A percentile compares a stretch with the other conserved stretches of the same genome.
Conservation (phyloP, 2,329 filamentous ascomycete genomes). For the Cladosporium halotolerans region DNA sequence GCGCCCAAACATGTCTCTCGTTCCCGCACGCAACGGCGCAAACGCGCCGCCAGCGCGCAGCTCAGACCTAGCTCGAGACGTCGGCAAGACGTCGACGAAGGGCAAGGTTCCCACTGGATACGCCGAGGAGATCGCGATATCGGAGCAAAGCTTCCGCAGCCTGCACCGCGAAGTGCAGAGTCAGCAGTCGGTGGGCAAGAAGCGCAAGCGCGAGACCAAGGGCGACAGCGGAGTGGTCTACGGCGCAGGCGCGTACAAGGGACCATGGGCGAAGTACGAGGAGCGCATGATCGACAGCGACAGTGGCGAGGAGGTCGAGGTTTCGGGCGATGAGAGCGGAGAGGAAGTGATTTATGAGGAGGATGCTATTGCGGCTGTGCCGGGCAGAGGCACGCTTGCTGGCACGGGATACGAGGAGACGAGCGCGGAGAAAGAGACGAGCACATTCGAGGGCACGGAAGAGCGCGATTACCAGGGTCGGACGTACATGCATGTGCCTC, state of each 20-base stretch:
- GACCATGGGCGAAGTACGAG: slow-evolving; percentile 86
- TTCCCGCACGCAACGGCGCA: slow-evolving; percentile 29
- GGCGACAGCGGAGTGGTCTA: slow-evolving; percentile 79
- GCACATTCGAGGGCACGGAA: slow-evolving; percentile 75
- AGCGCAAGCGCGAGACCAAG: slow-evolving; percentile 74
- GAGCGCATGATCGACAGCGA: slow-evolving; percentile 65
- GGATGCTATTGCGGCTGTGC: slow-evolving; percentile 57
- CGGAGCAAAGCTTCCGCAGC: slow-evolving; percentile 81
- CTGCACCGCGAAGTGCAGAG: slow-evolving; percentile 75
- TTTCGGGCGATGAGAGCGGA: slow-evolving; percentile 66
- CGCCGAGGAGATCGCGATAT: slow-evolving; percentile 82
- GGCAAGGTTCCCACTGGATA: slow-evolving; percentile 62
- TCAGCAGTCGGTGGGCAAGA: slow-evolving; percentile 51
- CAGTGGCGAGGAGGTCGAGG: slow-evolving; percentile 64
- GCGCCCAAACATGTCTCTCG: slow-evolving; percentile 24
- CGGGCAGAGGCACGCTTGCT: slow-evolving; percentile 46
- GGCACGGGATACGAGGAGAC: slow-evolving; percentile 47
- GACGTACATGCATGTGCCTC: slow-evolving; percentile 96
- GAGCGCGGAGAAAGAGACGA: slow-evolving; percentile 60
- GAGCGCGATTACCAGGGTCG: slow-evolving; percentile 90
- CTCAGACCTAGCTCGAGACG: slow-evolving; percentile 21
- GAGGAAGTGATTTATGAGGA: slow-evolving; percentile 74
- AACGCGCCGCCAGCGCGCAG: slow-evolving; percentile 28
- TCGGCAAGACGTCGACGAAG: slow-evolving; percentile 31
- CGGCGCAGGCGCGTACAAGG: slow-evolving; percentile 81